A percentile compares a stretch with the other conserved stretches of the same genome.
Conservation (phyloP, 495 filamentous ascomycete species). For the Elaphomyces granulatus region DNA sequence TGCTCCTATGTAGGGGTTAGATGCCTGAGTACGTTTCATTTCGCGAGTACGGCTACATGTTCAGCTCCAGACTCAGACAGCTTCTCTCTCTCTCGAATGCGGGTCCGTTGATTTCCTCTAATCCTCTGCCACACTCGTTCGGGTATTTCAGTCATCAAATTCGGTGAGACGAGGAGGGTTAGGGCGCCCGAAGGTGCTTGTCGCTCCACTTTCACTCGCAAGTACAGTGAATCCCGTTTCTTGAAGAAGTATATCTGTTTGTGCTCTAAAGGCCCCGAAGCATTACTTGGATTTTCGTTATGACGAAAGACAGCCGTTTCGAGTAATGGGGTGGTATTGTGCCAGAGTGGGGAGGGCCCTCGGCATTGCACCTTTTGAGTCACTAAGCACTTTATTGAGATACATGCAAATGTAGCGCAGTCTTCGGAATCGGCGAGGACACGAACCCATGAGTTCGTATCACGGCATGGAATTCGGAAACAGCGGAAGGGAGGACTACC, state of each 20-base stretch:
- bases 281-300: neutral
- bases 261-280: neutral
- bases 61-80: neutral
- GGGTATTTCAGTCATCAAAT: neutral
- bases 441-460: neutral
- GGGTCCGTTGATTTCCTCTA: neutral
- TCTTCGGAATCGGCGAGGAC: neutral
- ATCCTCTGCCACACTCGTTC: neutral
- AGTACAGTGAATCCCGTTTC: neutral
- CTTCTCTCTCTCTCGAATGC: neutral
- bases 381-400: neutral
- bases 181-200: neutral
- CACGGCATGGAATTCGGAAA: neutral
- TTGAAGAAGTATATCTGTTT: neutral
- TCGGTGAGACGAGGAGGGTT: neutral
- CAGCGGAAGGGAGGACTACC: neutral
- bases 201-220: neutral
- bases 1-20: too few relatives aligned
- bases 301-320: neutral
- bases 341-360: neutral
- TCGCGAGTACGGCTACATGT: neutral
- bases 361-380: neutral
- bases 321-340: neutral
- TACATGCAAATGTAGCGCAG: neutral
- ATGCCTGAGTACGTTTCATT: too few relatives aligned